Percentiles rank a stretch among this genome's conserved stretches.
Conservation (phyloP, 306 rosid species). For the Lupinus albus region DNA sequence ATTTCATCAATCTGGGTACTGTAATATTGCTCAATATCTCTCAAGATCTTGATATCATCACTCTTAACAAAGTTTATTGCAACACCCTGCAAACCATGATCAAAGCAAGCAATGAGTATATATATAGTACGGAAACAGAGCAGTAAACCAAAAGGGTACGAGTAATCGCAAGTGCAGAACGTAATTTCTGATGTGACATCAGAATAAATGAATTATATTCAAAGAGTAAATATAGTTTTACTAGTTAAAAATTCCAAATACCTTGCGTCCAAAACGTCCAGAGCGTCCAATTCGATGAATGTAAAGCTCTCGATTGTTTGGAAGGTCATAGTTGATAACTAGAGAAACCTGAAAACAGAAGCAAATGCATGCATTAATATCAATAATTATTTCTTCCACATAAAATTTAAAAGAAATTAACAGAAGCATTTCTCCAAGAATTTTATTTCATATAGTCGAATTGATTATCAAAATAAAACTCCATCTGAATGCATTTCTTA, state of each 20-base stretch:
- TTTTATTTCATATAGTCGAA: background rate
- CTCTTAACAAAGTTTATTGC: constrained; percentile 96
- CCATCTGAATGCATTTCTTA: background rate
- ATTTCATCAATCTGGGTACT: constrained; percentile 98
- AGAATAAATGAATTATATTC: background rate
- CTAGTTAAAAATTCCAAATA: constrained; percentile 40
- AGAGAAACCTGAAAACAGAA: constrained; percentile 70
- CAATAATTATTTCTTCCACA: constrained; percentile 5
- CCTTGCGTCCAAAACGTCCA: constrained; percentile 99
- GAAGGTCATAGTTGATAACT: constrained; percentile 94
- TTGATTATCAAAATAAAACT: background rate
- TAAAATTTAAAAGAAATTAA: background rate
- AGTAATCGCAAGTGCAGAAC: background rate
- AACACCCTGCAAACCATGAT: constrained; percentile 76
- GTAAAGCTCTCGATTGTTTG: constrained; percentile 96
- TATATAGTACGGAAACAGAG: background rate
- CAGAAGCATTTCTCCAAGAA: background rate
- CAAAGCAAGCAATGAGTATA: constrained; percentile 6
- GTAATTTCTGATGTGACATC: background rate
- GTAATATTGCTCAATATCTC: constrained; percentile 95
- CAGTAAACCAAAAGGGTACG: background rate
- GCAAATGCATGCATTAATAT: constrained; percentile 13
- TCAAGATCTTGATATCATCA: constrained; percentile 89
- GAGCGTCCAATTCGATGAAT: constrained; percentile 98
- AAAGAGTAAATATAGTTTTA: background rate